These are phyloP conservation scores for Sordariomycetes sp. DNA, from an alignment of 2,329 filamentous ascomycete species.

Conservation along the genomic window DNA sequence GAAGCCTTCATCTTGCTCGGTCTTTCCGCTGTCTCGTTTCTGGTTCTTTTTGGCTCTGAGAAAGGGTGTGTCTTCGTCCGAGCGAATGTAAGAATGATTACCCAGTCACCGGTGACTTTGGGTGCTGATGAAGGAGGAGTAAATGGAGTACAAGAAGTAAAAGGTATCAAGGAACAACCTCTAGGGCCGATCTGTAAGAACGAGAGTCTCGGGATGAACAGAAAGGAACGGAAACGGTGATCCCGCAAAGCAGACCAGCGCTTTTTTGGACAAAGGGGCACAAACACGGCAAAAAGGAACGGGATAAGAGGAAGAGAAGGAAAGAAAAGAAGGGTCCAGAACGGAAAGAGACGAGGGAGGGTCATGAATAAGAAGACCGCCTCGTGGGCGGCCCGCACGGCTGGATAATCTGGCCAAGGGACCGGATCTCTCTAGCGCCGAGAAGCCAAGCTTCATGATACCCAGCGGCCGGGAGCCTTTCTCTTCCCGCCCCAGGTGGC, in stretches of 20 bases:
- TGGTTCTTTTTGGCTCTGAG: slow-evolving; percentile 8
- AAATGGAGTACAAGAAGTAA: slow-evolving; percentile 12
- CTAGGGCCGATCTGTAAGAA: slow-evolving; percentile 4
- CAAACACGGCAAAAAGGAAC: slow-evolving; percentile 11
- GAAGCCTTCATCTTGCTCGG: slow-evolving; percentile 25
- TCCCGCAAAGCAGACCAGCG: slow-evolving; percentile 35
- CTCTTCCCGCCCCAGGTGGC: not conserved
- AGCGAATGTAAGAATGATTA: slow-evolving; percentile 2
- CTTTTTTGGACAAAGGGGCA: slow-evolving; percentile 25
- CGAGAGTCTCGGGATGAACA: slow-evolving; percentile 9
- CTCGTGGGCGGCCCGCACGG: not conserved
- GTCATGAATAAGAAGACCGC: slow-evolving; percentile 2
- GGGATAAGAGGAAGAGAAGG: slow-evolving; percentile 7
- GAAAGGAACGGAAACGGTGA: slow-evolving; percentile 16
- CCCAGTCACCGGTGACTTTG: slow-evolving; percentile 4
- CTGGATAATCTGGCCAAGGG: not conserved
- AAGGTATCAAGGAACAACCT: not conserved
- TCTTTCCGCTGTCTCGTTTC: slow-evolving; percentile 9
- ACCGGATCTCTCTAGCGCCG: not conserved
- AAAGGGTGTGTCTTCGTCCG: not conserved
- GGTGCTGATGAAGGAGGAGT: slow-evolving; percentile 10
- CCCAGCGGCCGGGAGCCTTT: not conserved
- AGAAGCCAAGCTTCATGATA: not conserved
- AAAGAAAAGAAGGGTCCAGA: slow-evolving; percentile 7
- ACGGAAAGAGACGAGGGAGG: slow-evolving; percentile 4